These are phyloP conservation scores for Bacidia rubella DNA, from an alignment of 495 filamentous ascomycete genomes.

Conservation along the genomic window DNA sequence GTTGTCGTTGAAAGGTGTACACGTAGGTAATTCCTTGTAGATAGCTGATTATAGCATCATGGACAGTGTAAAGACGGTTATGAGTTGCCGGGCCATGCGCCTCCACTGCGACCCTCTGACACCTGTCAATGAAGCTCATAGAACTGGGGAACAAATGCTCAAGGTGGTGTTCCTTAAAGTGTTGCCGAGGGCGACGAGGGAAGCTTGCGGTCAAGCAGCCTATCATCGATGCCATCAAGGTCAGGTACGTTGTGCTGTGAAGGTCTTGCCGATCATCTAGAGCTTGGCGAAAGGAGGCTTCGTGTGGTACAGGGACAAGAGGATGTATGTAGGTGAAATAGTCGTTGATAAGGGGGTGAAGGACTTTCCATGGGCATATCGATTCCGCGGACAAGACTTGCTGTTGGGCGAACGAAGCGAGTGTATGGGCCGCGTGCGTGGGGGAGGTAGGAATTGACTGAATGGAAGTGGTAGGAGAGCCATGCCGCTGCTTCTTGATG, in stretches of 20 bases:
- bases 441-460: slow-evolving; percentile 22
- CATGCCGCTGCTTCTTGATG: slow-evolving; percentile 53
- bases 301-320: slow-evolving; percentile 72
- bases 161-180: slow-evolving; percentile 28
- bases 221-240: slow-evolving; percentile 71
- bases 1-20: slow-evolving; percentile 54
- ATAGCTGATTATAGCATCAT: slow-evolving; percentile 79
- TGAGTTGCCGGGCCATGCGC: slow-evolving; percentile 59
- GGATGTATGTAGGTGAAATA: slow-evolving; percentile 87
- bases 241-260: slow-evolving; percentile 54
- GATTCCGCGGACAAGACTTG: slow-evolving; percentile 46
- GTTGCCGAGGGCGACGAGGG: slow-evolving; percentile 57
- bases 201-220: slow-evolving; percentile 65
- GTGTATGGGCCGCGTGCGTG: slow-evolving; percentile 29
- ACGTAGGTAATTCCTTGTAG: slow-evolving; percentile 58
- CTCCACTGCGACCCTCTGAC: slow-evolving; percentile 55
- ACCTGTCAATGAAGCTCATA: slow-evolving; percentile 57
- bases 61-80: slow-evolving; percentile 50
- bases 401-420: slow-evolving; percentile 30
- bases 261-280: slow-evolving; percentile 58
- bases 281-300: slow-evolving; percentile 65
- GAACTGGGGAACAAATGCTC: slow-evolving; percentile 51
- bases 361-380: slow-evolving; percentile 55
- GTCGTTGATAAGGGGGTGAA: slow-evolving; percentile 64
- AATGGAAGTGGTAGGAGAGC: slow-evolving; percentile 20